phyloP scores from a whole-genome alignment of 2,329 filamentous ascomycete species.

The Penicillium crustosum region DNA sequence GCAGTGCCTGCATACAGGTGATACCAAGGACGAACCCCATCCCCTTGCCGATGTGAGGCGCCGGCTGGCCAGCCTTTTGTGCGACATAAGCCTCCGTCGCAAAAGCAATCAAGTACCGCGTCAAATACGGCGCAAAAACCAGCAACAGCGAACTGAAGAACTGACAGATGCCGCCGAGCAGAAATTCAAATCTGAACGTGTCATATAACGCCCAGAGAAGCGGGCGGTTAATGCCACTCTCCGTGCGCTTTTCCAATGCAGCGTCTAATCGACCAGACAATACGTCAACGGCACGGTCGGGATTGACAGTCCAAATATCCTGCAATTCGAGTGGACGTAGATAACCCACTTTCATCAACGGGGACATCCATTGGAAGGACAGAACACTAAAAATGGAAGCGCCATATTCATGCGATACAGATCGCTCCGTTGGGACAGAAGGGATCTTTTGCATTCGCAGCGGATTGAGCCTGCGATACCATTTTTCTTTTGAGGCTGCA shows the following conservation, averaged over 20 bases:
- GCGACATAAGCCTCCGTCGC: slow-evolving; percentile 76
- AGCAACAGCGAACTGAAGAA: slow-evolving; percentile 70
- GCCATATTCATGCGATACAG: slow-evolving; percentile 65
- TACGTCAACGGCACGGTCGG: slow-evolving; percentile 68
- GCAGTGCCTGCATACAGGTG: slow-evolving; percentile 77
- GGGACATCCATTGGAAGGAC: slow-evolving; percentile 87
- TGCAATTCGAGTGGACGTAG: slow-evolving; percentile 76
- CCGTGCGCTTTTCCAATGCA: slow-evolving; percentile 68
- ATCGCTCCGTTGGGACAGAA: slow-evolving; percentile 56
- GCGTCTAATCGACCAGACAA: slow-evolving; percentile 66
- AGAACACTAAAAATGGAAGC: slow-evolving; percentile 73
- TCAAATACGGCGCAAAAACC: slow-evolving; percentile 78
- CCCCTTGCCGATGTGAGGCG: slow-evolving; percentile 71
- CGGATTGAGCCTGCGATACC: slow-evolving; percentile 46
- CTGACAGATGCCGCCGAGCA: slow-evolving; percentile 76
- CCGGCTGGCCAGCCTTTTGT: slow-evolving; percentile 48
- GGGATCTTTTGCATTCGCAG: slow-evolving; percentile 51
- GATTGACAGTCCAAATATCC: slow-evolving; percentile 89
- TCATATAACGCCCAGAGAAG: slow-evolving; percentile 81
- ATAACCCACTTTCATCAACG: slow-evolving; percentile 84
- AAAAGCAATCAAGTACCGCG: slow-evolving; percentile 84
- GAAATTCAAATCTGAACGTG: slow-evolving; percentile 80
- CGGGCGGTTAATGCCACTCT: slow-evolving; percentile 68
- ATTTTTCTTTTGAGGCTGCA: slow-evolving; percentile 26
- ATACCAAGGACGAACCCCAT: slow-evolving; percentile 83